Conservation (phyloP, 768 basidiomycete genomes). For the Kwoniella dendrophila region DNA sequence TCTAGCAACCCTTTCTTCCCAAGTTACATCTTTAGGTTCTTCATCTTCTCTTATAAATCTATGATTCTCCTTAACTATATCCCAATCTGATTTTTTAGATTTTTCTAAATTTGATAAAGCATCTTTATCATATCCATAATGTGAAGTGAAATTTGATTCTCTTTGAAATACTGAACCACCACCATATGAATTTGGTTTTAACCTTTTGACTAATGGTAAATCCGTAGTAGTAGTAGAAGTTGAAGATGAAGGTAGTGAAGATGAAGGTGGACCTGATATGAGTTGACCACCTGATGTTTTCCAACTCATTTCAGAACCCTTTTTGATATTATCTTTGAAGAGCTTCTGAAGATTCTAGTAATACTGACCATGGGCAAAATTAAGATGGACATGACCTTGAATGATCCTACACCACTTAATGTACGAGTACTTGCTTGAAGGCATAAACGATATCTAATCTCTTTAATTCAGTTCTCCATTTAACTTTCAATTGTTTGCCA, state of each 20-base stretch:
- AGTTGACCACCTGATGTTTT: slow-evolving; percentile 30
- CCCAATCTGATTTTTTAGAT: slow-evolving; percentile 55
- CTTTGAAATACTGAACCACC: slow-evolving; percentile 50
- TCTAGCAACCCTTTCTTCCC: slow-evolving; percentile 82
- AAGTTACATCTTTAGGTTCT: slow-evolving; percentile 60
- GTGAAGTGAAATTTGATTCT: slow-evolving; percentile 38
- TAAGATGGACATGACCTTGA: no score
- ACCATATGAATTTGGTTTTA: slow-evolving; percentile 50
- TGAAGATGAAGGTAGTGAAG: slow-evolving; percentile 2
- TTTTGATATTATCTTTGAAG: no score
- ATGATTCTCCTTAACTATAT: slow-evolving; percentile 58
- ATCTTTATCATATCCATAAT: slow-evolving; percentile 29
- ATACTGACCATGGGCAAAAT: no score
- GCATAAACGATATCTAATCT: background rate
- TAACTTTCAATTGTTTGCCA: slow-evolving; percentile 4
- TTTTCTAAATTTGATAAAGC: slow-evolving; percentile 5
- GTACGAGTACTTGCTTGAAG: no score
- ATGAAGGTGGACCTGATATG: slow-evolving; percentile 37
- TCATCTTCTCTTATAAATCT: slow-evolving; percentile 70
- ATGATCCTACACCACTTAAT: no score
- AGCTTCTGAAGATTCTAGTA: no score
- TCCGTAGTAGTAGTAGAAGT: background rate
- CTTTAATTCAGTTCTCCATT: background rate
- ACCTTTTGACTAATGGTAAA: slow-evolving; percentile 21
- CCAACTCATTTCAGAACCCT: slow-evolving; percentile 39